Evolutionary conservation across 108 stramenopile genomes (phyloP), one percentile per base, ranked within the genome.

Genomic region (Nitzschia palea): DNA sequence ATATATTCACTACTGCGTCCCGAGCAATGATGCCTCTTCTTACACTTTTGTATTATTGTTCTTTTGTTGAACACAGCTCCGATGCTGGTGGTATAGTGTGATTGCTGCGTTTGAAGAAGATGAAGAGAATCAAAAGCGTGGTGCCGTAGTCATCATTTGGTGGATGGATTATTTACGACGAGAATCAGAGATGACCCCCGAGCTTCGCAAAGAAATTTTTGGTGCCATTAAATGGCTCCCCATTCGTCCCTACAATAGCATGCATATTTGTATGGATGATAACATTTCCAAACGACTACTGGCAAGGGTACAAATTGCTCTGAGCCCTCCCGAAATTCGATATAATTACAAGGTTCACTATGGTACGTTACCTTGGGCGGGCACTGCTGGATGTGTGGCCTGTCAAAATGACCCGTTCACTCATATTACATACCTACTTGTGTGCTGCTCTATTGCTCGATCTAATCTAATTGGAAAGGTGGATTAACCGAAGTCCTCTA

Each of bases 61-160:
- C 17, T 8, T 48, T 48, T 34, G 55, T 33, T 68, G 2, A 2
- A n/a, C 8, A 22, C 23, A 37, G 34, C 26, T 30, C 52, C 30
- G 25, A 54, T 66, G 65, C 37, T 71, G 33, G 22, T 56, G 33
- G 44, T 68, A 68, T 45, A 57, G 9, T 29, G 20, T 25, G 0
- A 57, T 68, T 20, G n/a, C 28, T 30, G 56, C 56, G 12, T 56
- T 44, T 14, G 60, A 62, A 43, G 43, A 68, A 33, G 70, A 71
- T 30, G 53, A 62, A 12, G 60, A 62, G 25, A 55, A 59, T 6
- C 70, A 71, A 51, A 52, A 52, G 31, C 15, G 25, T 12, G 70
- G 70, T 0, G 10, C 25, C 40, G 54, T 71, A 4, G 27, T 32
- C 1, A 30, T 71, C 1, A 18, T 71, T 53, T 62, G 59, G 59